Percentiles rank a stretch among this genome's conserved stretches.
Conservation (phyloP, 73 alveolate species). For the Blepharisma stoltei region DNA sequence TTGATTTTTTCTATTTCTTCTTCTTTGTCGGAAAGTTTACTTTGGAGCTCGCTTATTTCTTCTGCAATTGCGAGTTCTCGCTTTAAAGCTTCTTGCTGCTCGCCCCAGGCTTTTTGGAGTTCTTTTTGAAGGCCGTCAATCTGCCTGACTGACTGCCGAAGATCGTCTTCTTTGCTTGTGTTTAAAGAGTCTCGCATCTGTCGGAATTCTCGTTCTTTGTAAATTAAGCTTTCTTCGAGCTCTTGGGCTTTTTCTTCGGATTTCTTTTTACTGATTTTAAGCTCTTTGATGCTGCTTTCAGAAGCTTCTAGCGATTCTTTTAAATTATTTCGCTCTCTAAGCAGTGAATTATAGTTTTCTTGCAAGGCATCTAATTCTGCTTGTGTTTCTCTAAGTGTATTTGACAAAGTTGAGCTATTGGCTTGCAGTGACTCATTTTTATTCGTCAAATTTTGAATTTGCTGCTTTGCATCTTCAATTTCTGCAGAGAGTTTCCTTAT, state of each 20-base stretch:
- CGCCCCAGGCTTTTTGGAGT: no score
- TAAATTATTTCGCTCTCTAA: not conserved
- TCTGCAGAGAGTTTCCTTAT: not conserved
- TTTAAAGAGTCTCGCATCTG: no score
- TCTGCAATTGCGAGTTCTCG: no score
- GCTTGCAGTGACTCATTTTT: constrained; percentile 21
- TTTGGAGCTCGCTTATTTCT: no score
- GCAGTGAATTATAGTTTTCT: not conserved
- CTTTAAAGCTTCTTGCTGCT: no score
- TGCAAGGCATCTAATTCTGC: not conserved
- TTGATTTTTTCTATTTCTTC: no score
- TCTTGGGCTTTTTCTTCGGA: not conserved
- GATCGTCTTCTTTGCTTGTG: no score
- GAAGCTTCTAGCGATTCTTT: not conserved
- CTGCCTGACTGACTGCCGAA: no score
- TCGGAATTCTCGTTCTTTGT: no score
- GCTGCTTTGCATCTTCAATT: not conserved
- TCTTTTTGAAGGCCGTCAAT: no score
- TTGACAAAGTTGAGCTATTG: not conserved
- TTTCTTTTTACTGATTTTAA: not conserved
- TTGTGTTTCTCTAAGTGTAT: constrained; percentile 17
- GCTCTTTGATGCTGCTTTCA: not conserved
- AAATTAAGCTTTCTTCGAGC: not conserved
- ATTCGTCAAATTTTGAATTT: not conserved
- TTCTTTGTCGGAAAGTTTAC: no score